phyloP scores from a whole-genome alignment of 345 rosid genomes.

The Eucalyptus sideroxylon region DNA sequence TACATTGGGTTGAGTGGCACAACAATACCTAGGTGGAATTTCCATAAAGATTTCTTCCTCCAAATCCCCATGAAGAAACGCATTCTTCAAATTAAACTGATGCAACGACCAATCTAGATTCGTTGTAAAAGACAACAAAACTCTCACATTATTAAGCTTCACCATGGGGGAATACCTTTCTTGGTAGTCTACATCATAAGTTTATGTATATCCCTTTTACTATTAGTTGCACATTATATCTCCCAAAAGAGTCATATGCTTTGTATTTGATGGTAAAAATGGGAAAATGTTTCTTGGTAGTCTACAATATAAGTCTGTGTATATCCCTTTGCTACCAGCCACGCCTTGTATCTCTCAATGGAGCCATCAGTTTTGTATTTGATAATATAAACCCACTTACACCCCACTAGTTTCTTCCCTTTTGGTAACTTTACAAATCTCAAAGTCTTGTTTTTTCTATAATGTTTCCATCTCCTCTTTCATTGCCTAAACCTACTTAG shows the following conservation, averaged over 20 bases:
- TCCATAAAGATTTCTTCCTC: neutral
- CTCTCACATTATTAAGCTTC: neutral
- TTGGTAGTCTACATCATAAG: neutral
- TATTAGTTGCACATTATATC: rapidly evolving
- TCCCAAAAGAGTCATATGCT: neutral
- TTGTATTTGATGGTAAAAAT: neutral
- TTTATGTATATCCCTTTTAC: neutral
- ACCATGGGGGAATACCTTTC: neutral
- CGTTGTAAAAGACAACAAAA: neutral
- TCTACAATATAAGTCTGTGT: too few relatives aligned
- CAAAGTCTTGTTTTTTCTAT: neutral
- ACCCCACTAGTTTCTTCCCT: neutral
- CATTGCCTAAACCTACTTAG: neutral
- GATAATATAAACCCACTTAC: neutral
- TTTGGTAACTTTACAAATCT: neutral
- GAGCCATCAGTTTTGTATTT: too few relatives aligned
- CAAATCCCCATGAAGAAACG: neutral
- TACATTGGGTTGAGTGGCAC: neutral
- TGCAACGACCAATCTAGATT: neutral
- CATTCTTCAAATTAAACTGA: neutral
- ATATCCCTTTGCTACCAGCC: too few relatives aligned
- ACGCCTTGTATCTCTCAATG: too few relatives aligned
- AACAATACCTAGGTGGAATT: neutral
- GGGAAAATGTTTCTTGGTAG: too few relatives aligned
- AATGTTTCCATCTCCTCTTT: neutral